phyloP scores from a whole-genome alignment of 2,329 filamentous ascomycete genomes.

The Neonectria coccinea region DNA sequence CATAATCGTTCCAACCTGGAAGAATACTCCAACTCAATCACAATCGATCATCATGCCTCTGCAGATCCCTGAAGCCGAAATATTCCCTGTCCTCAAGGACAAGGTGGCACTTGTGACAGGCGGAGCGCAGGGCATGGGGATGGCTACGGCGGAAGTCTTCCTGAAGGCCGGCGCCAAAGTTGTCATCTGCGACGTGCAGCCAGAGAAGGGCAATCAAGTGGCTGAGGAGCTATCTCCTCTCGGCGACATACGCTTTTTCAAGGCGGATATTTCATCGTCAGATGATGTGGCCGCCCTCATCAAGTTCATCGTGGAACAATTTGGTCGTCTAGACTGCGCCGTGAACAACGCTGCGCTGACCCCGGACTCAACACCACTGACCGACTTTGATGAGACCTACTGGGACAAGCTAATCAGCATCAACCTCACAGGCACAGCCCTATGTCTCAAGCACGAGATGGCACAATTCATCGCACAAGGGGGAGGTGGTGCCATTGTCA shows the following conservation, averaged over 20 bases:
- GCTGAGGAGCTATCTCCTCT: slow-evolving; percentile 32
- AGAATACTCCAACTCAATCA: neutral
- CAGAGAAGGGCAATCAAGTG: slow-evolving; percentile 29
- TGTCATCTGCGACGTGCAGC: slow-evolving; percentile 48
- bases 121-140: slow-evolving; percentile 48
- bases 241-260: slow-evolving; percentile 31
- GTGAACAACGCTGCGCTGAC: slow-evolving; percentile 37
- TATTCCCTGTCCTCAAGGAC: slow-evolving; percentile 35
- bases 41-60: slow-evolving; percentile 25
- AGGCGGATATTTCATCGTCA: slow-evolving; percentile 34
- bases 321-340: slow-evolving; percentile 33
- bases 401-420: slow-evolving; percentile 36
- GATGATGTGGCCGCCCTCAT: slow-evolving; percentile 32
- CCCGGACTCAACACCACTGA: slow-evolving; percentile 35
- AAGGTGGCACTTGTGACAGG: slow-evolving; percentile 50
- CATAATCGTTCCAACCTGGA: neutral
- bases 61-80: slow-evolving; percentile 25
- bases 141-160: slow-evolving; percentile 47
- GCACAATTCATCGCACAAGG: slow-evolving; percentile 41
- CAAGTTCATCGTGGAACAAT: slow-evolving; percentile 35
- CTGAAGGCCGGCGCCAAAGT: slow-evolving; percentile 49
- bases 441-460: slow-evolving; percentile 39
- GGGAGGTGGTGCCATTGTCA: slow-evolving; percentile 57
- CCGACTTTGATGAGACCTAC: slow-evolving; percentile 35
- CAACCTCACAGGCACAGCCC: slow-evolving; percentile 39